phyloP scores from a whole-genome alignment of 768 basidiomycete species.

The Daedaleopsis sinensis region DNA sequence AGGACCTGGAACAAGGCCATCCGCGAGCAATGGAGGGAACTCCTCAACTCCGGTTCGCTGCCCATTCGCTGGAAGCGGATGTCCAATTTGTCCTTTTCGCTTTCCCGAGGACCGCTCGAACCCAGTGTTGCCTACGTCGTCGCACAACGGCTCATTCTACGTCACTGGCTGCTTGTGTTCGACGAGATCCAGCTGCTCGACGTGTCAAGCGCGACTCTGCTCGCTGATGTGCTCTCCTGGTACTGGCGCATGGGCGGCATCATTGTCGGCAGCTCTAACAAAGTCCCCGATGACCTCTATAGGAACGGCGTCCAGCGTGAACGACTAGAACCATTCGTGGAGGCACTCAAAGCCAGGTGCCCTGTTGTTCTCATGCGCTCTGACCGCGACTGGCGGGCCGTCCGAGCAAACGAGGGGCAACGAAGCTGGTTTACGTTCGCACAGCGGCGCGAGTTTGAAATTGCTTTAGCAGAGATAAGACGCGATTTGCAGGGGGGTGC shows the following conservation, averaged over 20 bases:
- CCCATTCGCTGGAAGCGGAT: conserved; percentile 35
- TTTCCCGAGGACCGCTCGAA: conserved; percentile 21
- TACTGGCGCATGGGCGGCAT: conserved; percentile 67
- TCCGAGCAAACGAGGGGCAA: conserved; percentile 21
- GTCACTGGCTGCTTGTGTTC: conserved; percentile 55
- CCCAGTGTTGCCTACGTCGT: conserved; percentile 48
- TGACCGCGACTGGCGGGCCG: conserved; percentile 49
- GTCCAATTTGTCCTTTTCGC: conserved; percentile 20
- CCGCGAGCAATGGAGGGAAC: conserved; percentile 28
- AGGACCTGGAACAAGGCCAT: conserved; percentile 23
- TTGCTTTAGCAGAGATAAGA: neutral
- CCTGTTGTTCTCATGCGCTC: conserved; percentile 50
- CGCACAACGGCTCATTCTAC: conserved; percentile 47
- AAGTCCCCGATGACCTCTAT: conserved; percentile 57
- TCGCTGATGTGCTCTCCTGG: conserved; percentile 58
- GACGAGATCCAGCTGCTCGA: conserved; percentile 66
- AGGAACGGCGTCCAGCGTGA: conserved; percentile 59
- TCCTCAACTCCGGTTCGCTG: conserved; percentile 33
- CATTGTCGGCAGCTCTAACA: conserved; percentile 52
- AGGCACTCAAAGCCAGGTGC: conserved; percentile 54
- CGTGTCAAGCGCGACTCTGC: conserved; percentile 55
- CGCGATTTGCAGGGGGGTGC: neutral
- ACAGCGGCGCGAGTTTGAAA: conserved; percentile 29
- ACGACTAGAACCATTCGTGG: conserved; percentile 58
- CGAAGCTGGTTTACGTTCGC: conserved; percentile 37